Evolutionary conservation across 768 basidiomycete genomes (phyloP).

Genomic region (Panaeolus cyanescens): DNA sequence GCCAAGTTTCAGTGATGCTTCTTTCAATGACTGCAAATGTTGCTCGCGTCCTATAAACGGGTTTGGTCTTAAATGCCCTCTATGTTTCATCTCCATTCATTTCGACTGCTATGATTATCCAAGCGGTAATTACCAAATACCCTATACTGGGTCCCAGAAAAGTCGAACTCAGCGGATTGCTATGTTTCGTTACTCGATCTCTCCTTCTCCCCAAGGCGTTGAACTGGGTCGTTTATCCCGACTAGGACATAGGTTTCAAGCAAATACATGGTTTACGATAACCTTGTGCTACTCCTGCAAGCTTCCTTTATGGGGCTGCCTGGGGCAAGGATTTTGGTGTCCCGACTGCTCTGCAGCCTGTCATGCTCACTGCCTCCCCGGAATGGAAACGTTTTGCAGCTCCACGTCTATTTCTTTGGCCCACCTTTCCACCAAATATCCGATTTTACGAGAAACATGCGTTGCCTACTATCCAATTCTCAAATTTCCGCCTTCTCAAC

Average conservation of each 20-base stretch:
- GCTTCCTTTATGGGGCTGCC: conserved; percentile 73
- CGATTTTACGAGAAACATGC: conserved; percentile 58
- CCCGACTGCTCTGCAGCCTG: conserved; percentile 58
- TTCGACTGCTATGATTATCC: conserved; percentile 79
- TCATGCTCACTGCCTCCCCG: conserved; percentile 52
- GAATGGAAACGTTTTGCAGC: conserved; percentile 37
- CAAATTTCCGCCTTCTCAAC: conserved; percentile 44
- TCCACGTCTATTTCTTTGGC: conserved; percentile 37
- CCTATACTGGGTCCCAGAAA: conserved; percentile 52
- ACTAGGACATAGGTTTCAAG: conserved; percentile 52
- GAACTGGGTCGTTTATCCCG: conserved; percentile 16
- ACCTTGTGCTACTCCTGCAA: conserved; percentile 70
- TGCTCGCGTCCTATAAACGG: conserved; percentile 58
- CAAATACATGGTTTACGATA: conserved; percentile 71
- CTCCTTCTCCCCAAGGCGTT: conserved; percentile 16
- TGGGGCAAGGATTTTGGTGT: conserved; percentile 67
- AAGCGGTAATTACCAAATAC: conserved; percentile 57
- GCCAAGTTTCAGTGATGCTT: conserved; percentile 25
- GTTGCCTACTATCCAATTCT: conserved; percentile 50
- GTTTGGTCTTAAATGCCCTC: conserved; percentile 73
- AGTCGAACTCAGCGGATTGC: conserved; percentile 55
- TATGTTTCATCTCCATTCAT: conserved; percentile 72
- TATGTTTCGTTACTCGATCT: conserved; percentile 60
- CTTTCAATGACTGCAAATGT: conserved; percentile 48
- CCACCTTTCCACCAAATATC: conserved; percentile 55